Base-by-base conservation (phyloP, 2,329 filamentous ascomycete genomes). In the Fusarium anguioides region DNA sequence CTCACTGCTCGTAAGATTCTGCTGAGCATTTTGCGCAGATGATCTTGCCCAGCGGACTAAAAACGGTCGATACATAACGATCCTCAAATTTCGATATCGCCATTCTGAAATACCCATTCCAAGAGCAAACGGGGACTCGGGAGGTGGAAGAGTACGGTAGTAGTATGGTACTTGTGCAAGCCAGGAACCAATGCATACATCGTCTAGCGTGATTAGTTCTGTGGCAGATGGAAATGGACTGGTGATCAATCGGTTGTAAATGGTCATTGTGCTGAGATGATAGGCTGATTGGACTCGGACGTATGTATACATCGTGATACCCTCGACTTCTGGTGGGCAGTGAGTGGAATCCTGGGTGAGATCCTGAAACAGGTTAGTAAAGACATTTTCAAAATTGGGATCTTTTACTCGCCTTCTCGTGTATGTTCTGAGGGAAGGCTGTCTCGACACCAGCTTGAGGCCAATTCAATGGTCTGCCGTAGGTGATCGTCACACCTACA, bases 181-280 rank as follows among this genome's bases (percentile, higher is more conserved):
- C 63, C 63, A 66, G 10, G 62, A 66, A 1, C 63, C 63, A 8
- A 66, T 66, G 8, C 63, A 66, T 0, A 56, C 49, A 17, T 66
- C 63, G 2, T 66, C 63, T 3, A 66, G 42, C 10, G 56, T 60
- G 3, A 66, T 57, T 1, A 66, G n/a, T 4, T 66, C 63, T 3
- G 62, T 65, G 4, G 63, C 63, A 4, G 63, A 57, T 1, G 63
- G 63, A 37, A 66, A 66, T 8, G 63, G 63, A 9, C 56, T 66
- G 15, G 63, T 66, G n/a, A 66, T 66, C 10, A 66, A 56, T 14
- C 63, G 62, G 17, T 66, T 66, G 11, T 66, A 66, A 6, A 66
- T 31, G 1, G 61, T 48, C 63, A 66, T 66, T 31, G 63, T 66
- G 29, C 46, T 62, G 23, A 66, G 61, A 21, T 66, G 63, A 7